These are phyloP conservation scores for Dioscorea zingiberensis DNA, from an alignment of 106 monocot genomes.

Conservation along the genomic window DNA sequence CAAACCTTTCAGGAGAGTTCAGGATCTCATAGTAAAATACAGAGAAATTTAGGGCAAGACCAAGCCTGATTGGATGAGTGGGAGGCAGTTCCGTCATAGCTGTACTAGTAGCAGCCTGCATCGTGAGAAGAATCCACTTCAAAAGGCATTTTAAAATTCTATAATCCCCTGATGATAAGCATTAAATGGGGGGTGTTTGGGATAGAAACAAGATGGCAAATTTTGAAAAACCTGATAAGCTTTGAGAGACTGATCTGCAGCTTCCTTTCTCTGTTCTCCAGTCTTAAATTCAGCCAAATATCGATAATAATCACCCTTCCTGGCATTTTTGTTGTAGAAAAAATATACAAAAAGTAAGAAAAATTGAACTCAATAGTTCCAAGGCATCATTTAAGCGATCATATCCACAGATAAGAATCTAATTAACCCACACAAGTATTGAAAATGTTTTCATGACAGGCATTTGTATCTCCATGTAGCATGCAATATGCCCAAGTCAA, in stretches of 20 bases:
- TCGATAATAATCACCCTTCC: conserved; percentile 33
- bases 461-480: not conserved
- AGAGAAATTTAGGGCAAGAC: conserved; percentile 59
- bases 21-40: conserved; percentile 70
- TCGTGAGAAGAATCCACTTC: not conserved
- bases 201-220: not conserved
- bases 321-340: not conserved
- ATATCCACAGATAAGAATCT: not conserved
- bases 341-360: not conserved
- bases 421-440: not conserved
- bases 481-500: too few relatives aligned
- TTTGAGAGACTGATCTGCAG: conserved; percentile 26
- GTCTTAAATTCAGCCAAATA: conserved; percentile 26
- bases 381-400: not conserved
- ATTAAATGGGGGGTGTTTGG: not conserved
- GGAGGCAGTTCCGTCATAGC: conserved; percentile 48
- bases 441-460: not conserved
- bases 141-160: not conserved
- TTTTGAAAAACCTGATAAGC: conserved; percentile 26
- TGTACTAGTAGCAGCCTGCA: conserved; percentile 44
- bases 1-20: conserved; percentile 50
- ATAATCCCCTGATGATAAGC: not conserved
- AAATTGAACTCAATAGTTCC: not conserved
- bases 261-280: conserved; percentile 21
- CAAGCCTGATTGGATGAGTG: conserved; percentile 46